Evolutionary conservation across 2,329 filamentous ascomycete species (phyloP), one percentile per base, ranked within the genome.

Genomic region (Diaporthe helianthi): DNA sequence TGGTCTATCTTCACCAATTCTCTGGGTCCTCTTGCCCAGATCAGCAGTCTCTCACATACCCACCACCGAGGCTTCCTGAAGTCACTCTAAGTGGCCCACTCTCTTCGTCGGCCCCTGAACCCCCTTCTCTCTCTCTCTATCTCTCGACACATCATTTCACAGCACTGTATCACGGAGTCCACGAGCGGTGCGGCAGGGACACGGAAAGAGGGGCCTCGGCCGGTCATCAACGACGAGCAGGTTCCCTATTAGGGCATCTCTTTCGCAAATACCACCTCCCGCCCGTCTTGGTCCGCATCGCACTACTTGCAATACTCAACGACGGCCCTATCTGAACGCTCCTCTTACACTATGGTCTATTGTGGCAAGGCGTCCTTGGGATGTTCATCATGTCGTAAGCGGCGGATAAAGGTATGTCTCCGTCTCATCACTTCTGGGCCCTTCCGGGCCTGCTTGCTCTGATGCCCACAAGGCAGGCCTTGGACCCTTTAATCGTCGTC

Each of bases 291-390:
- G 33, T 46, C 65, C 49, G 52, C 12, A 41, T 31, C 65, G 29
- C 29, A 36, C 31, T 51, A 22, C 65, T 38, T 38, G 8, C 33
- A 24, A 58, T 44, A 49, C 44, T 49, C 24, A 22, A 31, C 29
- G 47, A 26, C 29, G 41, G 58, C 47, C 65, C 47, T 33, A 15
- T 55, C 31, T 63, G 33, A 54, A 63, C 53, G 15, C 41, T 22
- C 47, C 49, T 15, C 47, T 63, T 10, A 69, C 68, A 73, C 71
- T 74, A 87, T 87, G 85, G 85, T 87, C 54, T 87, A 86, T 77
- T 87, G 85, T 73, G 85, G 85, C 53, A 87, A 87, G 76, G 85
- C 85, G 73, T 87, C 85, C 8, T 81, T 85, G 74, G 85, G 84
- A 74, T 87, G 85, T 76, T 80, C 86, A 73, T 84, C 81, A 72